Base-by-base conservation (phyloP, 495 filamentous ascomycete genomes). In the Aeminium ludgeri region DNA sequence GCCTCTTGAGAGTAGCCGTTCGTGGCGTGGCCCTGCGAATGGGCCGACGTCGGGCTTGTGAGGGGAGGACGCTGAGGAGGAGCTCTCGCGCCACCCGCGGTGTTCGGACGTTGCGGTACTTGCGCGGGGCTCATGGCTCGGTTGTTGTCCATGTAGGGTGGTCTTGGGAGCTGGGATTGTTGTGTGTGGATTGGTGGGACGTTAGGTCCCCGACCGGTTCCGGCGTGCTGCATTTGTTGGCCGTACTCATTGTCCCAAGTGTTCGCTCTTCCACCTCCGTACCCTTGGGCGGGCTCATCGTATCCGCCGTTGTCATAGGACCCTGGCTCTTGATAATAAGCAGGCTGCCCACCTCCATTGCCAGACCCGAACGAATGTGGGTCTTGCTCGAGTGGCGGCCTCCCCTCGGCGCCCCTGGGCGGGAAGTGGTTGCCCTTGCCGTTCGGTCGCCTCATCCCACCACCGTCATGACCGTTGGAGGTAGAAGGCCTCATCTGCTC, bases 111-210 rank as follows among this genome's bases (percentile, higher is more conserved):
- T 17, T 31, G 33, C 10, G 38, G 43, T 1, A 50, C 27, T 2
- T 15, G 10, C 11, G 47, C 47, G 5, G 47, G 47, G 23, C 43
- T 50, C 6, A 50, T 20, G 2, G 47, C 42, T 29, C 42, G 37
- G 10, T 46, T 42, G 12, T 46, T 42, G 12, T 50, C 42, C 20
- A 28, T 29, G 20, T 23, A 41, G 2, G 30, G 5, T 35, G 40
- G 20, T 27, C 11, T 4, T 17, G n/a, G 44, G 7, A 11, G 33
- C 15, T 35, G 34, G n/a, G 33, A n/a, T 3, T 20, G 27, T 15
- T n/a, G 13, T 3, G 45, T 47, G 25, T 47, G 20, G 28, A 47
- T 30, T 16, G 38, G 27, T 16, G 29, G 38, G 15, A 40, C 18
- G 13, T 13, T 25, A 1, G 15, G 30, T 16, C 11, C 30, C 15